Conservation (phyloP, 164 flowering plant genomes). For the Vitis cinerea region DNA sequence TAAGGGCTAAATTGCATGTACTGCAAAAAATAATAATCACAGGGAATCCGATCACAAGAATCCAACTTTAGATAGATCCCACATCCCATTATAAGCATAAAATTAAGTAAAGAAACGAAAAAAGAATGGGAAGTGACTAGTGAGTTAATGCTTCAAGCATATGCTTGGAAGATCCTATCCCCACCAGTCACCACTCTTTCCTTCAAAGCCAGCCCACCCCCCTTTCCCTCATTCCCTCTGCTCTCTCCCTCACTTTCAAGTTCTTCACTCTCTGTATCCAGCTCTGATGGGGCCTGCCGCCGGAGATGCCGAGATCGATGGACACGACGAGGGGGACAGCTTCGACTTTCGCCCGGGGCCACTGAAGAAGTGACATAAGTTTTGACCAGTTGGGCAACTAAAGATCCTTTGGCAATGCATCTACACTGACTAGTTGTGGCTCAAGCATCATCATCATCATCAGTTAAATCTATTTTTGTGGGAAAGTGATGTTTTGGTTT, state of each 20-base stretch:
- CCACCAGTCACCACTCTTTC: conserved; percentile 2
- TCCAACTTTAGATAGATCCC: background rate
- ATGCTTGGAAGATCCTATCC: conserved; percentile 35
- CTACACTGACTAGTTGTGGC: background rate
- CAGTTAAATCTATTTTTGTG: no score
- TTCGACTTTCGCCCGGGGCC: no score
- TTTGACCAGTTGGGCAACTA: conserved; percentile 29
- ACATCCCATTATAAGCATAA: conserved; percentile 7
- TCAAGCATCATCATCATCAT: background rate
- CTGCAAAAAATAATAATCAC: no score
- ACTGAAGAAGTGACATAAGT: background rate
- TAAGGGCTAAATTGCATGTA: no score
- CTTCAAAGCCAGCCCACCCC: background rate
- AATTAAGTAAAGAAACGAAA: conserved; percentile 4
- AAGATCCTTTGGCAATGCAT: conserved; percentile 31
- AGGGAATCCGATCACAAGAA: no score
- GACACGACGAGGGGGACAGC: conserved; percentile 1
- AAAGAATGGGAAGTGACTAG: conserved; percentile 6
- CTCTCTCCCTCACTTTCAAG: conserved; percentile 4
- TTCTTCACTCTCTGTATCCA: background rate
- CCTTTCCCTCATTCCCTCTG: background rate
- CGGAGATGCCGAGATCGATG: background rate
- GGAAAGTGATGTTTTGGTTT: no score
- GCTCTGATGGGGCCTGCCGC: background rate
- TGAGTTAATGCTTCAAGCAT: conserved; percentile 28